These are phyloP conservation scores for Pseudotulostoma volvatum DNA, from an alignment of 495 filamentous ascomycete genomes.

Conservation along the genomic window DNA sequence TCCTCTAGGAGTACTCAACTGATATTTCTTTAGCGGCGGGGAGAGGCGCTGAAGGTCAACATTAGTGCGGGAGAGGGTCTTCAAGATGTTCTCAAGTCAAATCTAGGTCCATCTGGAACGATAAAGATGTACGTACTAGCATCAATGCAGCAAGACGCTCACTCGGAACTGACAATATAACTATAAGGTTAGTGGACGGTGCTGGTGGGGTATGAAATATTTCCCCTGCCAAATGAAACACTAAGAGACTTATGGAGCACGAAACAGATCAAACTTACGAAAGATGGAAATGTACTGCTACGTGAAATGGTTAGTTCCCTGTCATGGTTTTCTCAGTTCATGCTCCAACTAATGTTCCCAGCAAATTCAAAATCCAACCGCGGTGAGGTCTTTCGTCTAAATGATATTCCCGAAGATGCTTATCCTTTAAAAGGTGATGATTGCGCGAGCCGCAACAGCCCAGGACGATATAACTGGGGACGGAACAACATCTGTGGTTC, in stretches of 20 bases:
- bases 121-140: constrained; percentile 68
- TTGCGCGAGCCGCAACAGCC: constrained; percentile 90
- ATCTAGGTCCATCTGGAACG: constrained; percentile 83
- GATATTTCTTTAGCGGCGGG: constrained; percentile 77
- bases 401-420: constrained; percentile 2
- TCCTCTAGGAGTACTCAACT: too few species aligned
- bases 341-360: constrained; percentile 22
- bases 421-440: constrained; percentile 56
- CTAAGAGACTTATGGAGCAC: constrained; percentile 6
- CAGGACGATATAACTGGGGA: constrained; percentile 98
- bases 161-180: constrained; percentile 18
- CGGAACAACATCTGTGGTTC: constrained; percentile 90
- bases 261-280: constrained; percentile 88
- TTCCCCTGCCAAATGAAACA: constrained; percentile 2
- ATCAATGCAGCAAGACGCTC: constrained; percentile 1
- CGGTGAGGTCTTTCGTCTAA: constrained; percentile 35
- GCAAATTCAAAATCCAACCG: constrained; percentile 77
- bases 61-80: constrained; percentile 90
- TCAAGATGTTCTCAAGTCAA: constrained; percentile 92
- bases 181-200: constrained; percentile 75
- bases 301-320: constrained; percentile 70
- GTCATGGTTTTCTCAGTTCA: not conserved
- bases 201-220: constrained; percentile 60
- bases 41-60: constrained; percentile 90
- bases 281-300: constrained; percentile 91